Conservation (phyloP, 2,329 filamentous ascomycete genomes). For the Cercospora janseana region DNA sequence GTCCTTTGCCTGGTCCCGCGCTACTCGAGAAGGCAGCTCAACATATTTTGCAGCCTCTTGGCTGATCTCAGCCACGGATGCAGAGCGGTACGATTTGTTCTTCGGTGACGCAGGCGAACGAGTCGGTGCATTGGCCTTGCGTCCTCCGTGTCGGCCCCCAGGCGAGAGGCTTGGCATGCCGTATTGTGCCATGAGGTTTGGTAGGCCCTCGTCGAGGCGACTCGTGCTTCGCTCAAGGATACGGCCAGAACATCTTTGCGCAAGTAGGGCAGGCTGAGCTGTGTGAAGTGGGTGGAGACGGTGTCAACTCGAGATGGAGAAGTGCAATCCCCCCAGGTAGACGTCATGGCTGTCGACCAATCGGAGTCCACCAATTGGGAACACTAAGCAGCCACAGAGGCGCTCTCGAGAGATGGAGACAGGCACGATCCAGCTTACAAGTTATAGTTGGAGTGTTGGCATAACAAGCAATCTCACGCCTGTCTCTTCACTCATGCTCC, state of each 20-base stretch:
- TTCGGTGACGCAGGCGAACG: neutral
- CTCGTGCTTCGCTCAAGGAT: constrained; percentile 42
- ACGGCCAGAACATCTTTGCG: constrained; percentile 51
- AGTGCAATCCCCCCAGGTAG: neutral
- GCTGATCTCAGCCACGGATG: too few relatives aligned
- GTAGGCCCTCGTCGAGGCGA: constrained; percentile 4
- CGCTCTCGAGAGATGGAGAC: too few relatives aligned
- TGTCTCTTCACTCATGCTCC: too few relatives aligned
- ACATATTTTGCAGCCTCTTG: neutral
- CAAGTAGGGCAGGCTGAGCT: neutral
- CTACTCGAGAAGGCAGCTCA: neutral
- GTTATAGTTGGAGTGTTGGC: too few relatives aligned
- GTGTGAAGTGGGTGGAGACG: neutral
- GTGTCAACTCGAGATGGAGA: constrained; percentile 1
- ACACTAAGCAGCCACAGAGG: too few relatives aligned
- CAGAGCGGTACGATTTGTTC: too few relatives aligned
- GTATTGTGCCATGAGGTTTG: constrained; percentile 16
- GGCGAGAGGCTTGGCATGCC: constrained; percentile 11
- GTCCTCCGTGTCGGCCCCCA: neutral
- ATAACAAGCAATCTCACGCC: too few relatives aligned
- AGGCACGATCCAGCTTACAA: too few relatives aligned
- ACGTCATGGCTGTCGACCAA: neutral
- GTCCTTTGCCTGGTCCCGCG: neutral
- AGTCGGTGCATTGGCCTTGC: constrained; percentile 1
- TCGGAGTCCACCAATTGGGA: too few relatives aligned